These are phyloP conservation scores for Backusella psychrophila DNA, from an alignment of 192 early-diverging fungal genomes.

Conservation along the genomic window DNA sequence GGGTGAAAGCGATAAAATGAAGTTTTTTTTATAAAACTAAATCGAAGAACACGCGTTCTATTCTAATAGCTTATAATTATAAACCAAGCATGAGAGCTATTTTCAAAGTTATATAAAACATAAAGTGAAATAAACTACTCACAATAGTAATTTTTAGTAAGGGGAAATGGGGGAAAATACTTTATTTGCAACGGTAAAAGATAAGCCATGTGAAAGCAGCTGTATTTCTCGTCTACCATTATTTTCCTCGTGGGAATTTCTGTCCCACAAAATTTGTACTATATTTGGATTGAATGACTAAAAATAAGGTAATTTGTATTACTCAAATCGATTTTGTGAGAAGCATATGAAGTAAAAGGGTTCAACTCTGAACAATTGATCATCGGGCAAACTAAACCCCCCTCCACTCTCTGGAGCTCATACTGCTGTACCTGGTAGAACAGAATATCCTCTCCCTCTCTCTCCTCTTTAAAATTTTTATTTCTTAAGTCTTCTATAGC, in stretches of 20 bases:
- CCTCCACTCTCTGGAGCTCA: background rate
- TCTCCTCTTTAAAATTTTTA: background rate
- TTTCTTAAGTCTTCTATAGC: background rate
- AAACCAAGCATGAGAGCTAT: background rate
- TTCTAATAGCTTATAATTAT: background rate
- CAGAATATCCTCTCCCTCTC: background rate
- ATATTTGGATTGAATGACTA: constrained; percentile 2
- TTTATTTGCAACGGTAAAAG: background rate
- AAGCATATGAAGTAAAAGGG: background rate
- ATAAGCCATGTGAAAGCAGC: constrained; percentile 5
- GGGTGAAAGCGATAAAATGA: background rate
- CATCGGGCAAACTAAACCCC: background rate
- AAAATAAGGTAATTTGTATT: constrained; percentile 1
- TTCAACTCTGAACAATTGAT: background rate
- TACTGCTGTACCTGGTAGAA: background rate
- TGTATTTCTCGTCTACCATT: background rate
- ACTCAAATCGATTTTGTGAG: background rate
- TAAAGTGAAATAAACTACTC: background rate
- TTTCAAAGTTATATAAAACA: background rate
- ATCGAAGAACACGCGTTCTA: background rate
- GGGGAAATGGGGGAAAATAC: background rate
- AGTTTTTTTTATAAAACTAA: background rate
- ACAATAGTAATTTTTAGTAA: background rate
- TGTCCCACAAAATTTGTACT: background rate
- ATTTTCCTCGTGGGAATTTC: constrained; percentile 1